These are phyloP conservation scores for Psilocybe cyanescens DNA, from an alignment of 768 basidiomycete genomes.

Conservation along the genomic window DNA sequence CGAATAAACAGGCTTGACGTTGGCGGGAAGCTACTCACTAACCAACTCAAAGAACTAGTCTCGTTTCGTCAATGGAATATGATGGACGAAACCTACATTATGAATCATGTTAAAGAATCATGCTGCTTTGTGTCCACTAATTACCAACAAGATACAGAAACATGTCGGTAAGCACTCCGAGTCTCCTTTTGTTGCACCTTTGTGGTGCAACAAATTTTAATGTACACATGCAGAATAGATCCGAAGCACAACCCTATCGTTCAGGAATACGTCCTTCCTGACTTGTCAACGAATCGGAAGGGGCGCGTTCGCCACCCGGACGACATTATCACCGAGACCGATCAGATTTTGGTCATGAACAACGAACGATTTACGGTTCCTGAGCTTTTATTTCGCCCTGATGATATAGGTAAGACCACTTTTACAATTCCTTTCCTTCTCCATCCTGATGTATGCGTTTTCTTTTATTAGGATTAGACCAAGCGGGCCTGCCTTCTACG, in stretches of 20 bases:
- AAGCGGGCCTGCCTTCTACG: constrained; percentile 77
- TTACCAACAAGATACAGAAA: constrained; percentile 76
- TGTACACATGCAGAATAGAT: constrained; percentile 43
- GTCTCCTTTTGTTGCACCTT: not conserved
- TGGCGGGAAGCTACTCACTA: constrained; percentile 94
- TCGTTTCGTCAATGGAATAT: constrained; percentile 98
- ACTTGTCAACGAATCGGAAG: constrained; percentile 70
- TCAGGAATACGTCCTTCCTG: constrained; percentile 90
- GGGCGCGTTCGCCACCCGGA: constrained; percentile 59
- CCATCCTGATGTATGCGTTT: not conserved
- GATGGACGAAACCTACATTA: constrained; percentile 95
- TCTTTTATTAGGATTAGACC: constrained; percentile 63
- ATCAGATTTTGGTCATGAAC: constrained; percentile 81
- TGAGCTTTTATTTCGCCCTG: constrained; percentile 90
- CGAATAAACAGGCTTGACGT: constrained; percentile 75
- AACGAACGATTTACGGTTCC: constrained; percentile 93
- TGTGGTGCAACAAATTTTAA: constrained; percentile 21
- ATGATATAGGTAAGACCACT: constrained; percentile 75
- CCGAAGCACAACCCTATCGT: constrained; percentile 70
- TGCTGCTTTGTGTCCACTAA: constrained; percentile 85
- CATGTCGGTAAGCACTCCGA: constrained; percentile 65
- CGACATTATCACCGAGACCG: constrained; percentile 56
- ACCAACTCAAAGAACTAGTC: constrained; percentile 91
- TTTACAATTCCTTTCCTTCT: constrained; percentile 9
- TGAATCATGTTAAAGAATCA: constrained; percentile 90